Base-by-base conservation (phyloP, 148 eudicot species). In the Pouteria glomerata region DNA sequence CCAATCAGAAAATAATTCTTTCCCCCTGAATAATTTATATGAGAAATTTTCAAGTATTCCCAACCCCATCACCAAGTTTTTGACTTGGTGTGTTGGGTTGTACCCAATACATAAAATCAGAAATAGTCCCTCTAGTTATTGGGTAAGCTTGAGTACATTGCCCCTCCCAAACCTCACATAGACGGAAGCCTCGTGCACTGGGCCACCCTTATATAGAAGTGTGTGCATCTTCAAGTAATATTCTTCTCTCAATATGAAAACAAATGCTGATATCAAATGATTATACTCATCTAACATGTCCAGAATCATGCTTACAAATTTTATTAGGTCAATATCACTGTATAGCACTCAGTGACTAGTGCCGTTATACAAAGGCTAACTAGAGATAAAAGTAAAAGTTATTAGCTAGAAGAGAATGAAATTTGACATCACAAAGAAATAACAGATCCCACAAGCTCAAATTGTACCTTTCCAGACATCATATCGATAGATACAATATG, bases 401-500 rank as follows among this genome's bases (percentile, higher is more conserved):
- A 69, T 13, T 26, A 62, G 44, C 30, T 6, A 55, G 70, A 71
- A 42, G n/a, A 26, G 5, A 37, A n/a, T 27, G 27, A 39, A 41
- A 16, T 39, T 44, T 70, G 27, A 21, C 42, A 13, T 19, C 15
- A 35, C 55, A 37, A 52, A 53, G 21, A 15, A 34, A 3, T 8
- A 31, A 57, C 3, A 48, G 30, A 15, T 16, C 13, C 10, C 31
- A 2, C 21, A 58, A 27, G 41, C 3, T 23, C 3, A 19, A 57
- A 60, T 50, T 62, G 56, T 59, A 92, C 99, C 97, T 95, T 86
- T 74, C 99, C 99, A 26, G 99, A 89, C 96, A 95, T 86, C 99
- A 92, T 92, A 81, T 95, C 99, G 65, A 92, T 85, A 33, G 97
- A 95, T 23, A 85, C 94, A 57, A 95, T 87, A 74, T 95, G 91